These are phyloP conservation scores for Pythium grandisporangium DNA, from an alignment of 352 stramenopile genomes.

Conservation along the genomic window DNA sequence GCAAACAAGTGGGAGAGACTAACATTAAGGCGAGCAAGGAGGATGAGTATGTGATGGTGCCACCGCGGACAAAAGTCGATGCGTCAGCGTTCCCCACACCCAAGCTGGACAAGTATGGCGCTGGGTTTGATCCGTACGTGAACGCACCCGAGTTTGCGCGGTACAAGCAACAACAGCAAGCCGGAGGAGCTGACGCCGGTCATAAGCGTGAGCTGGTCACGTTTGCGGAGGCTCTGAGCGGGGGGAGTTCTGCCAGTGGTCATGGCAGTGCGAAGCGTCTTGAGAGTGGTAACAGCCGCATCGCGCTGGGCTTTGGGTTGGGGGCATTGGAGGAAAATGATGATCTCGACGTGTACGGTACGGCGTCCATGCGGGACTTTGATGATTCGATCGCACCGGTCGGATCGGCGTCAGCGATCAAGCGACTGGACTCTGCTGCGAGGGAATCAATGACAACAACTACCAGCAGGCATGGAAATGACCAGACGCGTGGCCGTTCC, in stretches of 20 bases:
- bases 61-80: conserved; percentile 47
- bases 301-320: conserved; percentile 45
- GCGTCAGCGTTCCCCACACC: conserved; percentile 44
- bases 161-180: conserved; percentile 24
- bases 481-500: too few species aligned
- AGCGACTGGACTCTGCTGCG: conserved; percentile 22
- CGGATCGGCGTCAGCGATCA: conserved; percentile 11
- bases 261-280: conserved; percentile 5
- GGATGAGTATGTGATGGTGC: conserved; percentile 39
- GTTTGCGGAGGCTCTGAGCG: conserved; percentile 57
- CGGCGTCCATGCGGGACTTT: conserved; percentile 53
- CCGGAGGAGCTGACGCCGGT: not conserved
- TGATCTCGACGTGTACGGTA: conserved; percentile 75
- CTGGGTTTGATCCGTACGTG: conserved; percentile 68
- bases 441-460: conserved; percentile 21
- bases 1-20: too few species aligned
- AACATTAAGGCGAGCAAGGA: conserved; percentile 8
- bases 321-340: conserved; percentile 80
- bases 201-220: conserved; percentile 42
- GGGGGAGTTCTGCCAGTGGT: not conserved
- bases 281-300: conserved; percentile 21
- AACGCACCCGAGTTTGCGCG: conserved; percentile 61
- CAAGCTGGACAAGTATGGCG: conserved; percentile 70
- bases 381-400: conserved; percentile 40
- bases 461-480: conserved; percentile 1